Evolutionary conservation across 1,284 basidiomycete genomes (phyloP).

Genomic region (Somion occarium): DNA sequence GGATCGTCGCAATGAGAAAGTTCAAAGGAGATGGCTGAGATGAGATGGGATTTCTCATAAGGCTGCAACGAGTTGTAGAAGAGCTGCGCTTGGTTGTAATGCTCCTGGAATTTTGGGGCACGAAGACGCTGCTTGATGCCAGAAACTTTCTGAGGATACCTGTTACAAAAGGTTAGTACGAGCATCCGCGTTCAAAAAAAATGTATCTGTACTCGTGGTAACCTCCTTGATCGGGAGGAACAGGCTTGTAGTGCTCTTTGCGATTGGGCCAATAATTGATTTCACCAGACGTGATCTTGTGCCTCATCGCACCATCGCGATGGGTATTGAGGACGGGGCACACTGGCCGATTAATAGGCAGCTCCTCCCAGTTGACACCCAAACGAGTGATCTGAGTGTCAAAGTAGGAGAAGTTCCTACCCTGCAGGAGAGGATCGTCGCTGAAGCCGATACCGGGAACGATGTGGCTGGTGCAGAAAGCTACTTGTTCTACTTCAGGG

Average conservation of each 20-base stretch:
- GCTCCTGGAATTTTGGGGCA: constrained; percentile 70
- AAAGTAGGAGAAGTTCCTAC: constrained; percentile 80
- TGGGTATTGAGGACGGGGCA: constrained; percentile 77
- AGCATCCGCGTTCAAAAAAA: background rate
- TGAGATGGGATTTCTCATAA: constrained; percentile 65
- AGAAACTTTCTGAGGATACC: constrained; percentile 43
- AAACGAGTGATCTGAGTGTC: constrained; percentile 76
- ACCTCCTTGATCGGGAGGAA: constrained; percentile 46
- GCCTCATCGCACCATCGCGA: constrained; percentile 60
- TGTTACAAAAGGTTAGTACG: constrained; percentile 17
- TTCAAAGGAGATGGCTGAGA: constrained; percentile 70
- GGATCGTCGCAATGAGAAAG: constrained; percentile 76
- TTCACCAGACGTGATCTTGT: constrained; percentile 54
- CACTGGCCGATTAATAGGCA: constrained; percentile 80
- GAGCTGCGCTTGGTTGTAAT: constrained; percentile 66
- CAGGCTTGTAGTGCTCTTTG: constrained; percentile 46
- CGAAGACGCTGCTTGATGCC: constrained; percentile 70
- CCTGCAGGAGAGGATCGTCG: constrained; percentile 80
- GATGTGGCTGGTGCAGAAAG: constrained; percentile 79
- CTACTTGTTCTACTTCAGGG: constrained; percentile 77
- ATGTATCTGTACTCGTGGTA: constrained; percentile 46
- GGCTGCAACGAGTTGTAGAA: constrained; percentile 75
- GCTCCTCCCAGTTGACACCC: constrained; percentile 68
- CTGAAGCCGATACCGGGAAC: constrained; percentile 82
- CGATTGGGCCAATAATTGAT: constrained; percentile 80